Conservation (phyloP, 2,329 filamentous ascomycete species). For the Cladorrhinum sp. region DNA sequence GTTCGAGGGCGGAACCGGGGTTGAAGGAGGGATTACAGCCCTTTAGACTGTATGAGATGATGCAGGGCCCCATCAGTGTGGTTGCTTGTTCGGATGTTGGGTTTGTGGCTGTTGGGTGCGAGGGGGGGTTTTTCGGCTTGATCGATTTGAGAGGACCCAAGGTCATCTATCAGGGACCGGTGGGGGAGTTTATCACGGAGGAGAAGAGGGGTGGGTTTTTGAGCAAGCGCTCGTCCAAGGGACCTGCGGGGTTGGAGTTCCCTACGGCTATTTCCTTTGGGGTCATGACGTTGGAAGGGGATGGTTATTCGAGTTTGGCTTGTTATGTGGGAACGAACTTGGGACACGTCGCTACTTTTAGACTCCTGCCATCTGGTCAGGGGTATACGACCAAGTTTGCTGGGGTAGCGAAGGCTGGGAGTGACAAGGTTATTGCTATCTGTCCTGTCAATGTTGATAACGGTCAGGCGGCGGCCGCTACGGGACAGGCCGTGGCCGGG, state of each 20-base stretch:
- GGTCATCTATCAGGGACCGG: constrained; percentile 72
- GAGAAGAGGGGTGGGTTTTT: constrained; percentile 73
- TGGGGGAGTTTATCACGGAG: constrained; percentile 71
- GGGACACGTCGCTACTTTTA: constrained; percentile 85
- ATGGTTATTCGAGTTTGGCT: constrained; percentile 90
- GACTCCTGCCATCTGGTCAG: constrained; percentile 73
- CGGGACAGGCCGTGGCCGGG: constrained; percentile 69
- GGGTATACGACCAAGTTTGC: constrained; percentile 70
- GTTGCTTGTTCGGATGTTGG: constrained; percentile 87
- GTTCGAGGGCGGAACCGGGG: constrained; percentile 64
- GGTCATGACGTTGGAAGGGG: constrained; percentile 89
- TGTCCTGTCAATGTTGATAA: constrained; percentile 75
- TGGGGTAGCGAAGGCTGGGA: constrained; percentile 59
- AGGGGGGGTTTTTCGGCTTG: constrained; percentile 74
- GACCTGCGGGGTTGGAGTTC: constrained; percentile 57
- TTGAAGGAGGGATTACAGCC: constrained; percentile 71
- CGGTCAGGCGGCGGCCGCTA: constrained; percentile 73
- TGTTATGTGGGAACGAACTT: constrained; percentile 86
- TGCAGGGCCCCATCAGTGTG: constrained; percentile 75
- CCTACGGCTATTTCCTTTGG: constrained; percentile 84
- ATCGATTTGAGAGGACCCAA: constrained; percentile 85
- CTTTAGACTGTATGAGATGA: constrained; percentile 75
- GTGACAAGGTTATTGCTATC: constrained; percentile 71
- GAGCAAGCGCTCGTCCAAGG: constrained; percentile 44
- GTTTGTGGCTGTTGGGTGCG: constrained; percentile 83